Conservation (phyloP, 192 early-diverging fungal genomes). For the Coemansia sp. region DNA sequence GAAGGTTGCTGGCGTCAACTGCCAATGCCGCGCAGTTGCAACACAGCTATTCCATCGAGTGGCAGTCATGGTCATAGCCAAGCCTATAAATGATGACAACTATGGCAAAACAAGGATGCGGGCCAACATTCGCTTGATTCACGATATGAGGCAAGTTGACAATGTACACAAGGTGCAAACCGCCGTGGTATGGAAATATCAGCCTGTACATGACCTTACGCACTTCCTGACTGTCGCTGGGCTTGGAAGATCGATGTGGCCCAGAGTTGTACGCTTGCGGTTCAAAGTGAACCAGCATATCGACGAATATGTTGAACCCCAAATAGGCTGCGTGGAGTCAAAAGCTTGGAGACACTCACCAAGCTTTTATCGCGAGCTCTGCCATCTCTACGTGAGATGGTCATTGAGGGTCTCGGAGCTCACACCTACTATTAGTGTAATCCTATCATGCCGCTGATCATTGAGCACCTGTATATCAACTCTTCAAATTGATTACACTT, state of each 20-base stretch:
- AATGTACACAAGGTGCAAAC: neutral
- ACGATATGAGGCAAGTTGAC: neutral
- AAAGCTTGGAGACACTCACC: neutral
- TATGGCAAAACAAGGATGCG: neutral
- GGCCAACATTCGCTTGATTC: neutral
- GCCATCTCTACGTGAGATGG: neutral
- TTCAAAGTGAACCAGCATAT: neutral
- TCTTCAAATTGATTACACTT: neutral
- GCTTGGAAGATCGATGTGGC: neutral
- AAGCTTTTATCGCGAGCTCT: neutral
- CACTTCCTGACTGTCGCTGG: neutral
- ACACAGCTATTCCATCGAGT: neutral
- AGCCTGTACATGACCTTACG: neutral
- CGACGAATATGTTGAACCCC: too few relatives aligned
- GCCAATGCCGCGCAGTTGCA: neutral
- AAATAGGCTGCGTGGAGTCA: neutral
- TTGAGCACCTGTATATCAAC: neutral
- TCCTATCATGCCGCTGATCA: neutral
- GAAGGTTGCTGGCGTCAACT: slow-evolving; percentile 7
- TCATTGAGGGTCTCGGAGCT: neutral
- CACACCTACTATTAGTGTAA: neutral
- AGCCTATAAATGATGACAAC: too few relatives aligned
- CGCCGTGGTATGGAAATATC: neutral
- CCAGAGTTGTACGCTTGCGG: neutral
- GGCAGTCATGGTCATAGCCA: neutral